These are phyloP conservation scores for Arthroderma sp. DNA, from an alignment of 2,329 filamentous ascomycete species.

Conservation along the genomic window DNA sequence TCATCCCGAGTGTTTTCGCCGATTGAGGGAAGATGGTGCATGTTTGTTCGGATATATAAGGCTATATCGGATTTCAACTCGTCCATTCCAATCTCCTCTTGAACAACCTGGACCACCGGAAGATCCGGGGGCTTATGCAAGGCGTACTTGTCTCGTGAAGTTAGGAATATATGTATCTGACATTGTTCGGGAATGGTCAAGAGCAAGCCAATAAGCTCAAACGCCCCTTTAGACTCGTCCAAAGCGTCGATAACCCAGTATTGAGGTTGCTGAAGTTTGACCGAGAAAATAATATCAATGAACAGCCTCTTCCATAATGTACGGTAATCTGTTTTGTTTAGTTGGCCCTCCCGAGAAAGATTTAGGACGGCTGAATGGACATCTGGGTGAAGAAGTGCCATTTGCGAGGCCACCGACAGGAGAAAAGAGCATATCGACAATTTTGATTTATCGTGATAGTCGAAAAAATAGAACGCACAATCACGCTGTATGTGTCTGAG, in stretches of 20 bases:
- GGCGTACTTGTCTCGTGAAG: background rate
- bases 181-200: background rate
- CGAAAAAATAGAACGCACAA: conserved; percentile 26
- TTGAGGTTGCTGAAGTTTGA: conserved; percentile 2
- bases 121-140: background rate
- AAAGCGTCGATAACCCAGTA: conserved; percentile 15
- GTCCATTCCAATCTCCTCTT: background rate
- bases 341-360: background rate
- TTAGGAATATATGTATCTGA: background rate
- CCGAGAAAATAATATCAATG: conserved; percentile 5
- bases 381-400: conserved; percentile 13
- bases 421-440: conserved; percentile 16
- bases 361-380: background rate
- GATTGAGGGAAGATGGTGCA: background rate
- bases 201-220: conserved; percentile 7
- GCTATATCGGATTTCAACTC: background rate
- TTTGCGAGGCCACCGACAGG: conserved; percentile 23
- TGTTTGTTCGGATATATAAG: background rate
- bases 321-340: conserved; percentile 3
- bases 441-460: conserved; percentile 17
- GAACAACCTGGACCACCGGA: background rate
- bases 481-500: conserved; percentile 8
- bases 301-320: conserved; percentile 12
- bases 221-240: conserved; percentile 15
- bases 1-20: background rate